A percentile compares a stretch with the other conserved stretches of the same genome.
Conservation (phyloP, 192 early-diverging fungal genomes). For the Spizellomyces punctatus region DNA sequence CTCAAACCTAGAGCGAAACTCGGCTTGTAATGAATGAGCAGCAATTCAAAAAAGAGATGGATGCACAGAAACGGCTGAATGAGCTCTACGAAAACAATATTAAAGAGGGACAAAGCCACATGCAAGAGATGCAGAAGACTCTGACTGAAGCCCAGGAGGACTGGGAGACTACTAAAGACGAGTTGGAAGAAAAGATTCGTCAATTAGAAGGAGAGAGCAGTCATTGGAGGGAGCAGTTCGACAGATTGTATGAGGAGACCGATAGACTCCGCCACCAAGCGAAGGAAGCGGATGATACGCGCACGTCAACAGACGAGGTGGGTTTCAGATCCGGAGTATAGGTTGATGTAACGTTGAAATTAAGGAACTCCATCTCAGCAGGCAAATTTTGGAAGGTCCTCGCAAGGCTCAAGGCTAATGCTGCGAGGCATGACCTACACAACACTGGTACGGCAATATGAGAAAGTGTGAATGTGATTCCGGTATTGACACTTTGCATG, state of each 20-base stretch:
- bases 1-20: conserved; percentile 17
- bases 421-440: conserved; percentile 23
- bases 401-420: conserved; percentile 2
- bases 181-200: conserved; percentile 52
- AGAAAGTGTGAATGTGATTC: too few species aligned
- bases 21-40: conserved; percentile 46
- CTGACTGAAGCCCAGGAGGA: conserved; percentile 54
- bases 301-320: not conserved
- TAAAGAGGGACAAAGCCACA: conserved; percentile 16
- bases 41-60: conserved; percentile 70
- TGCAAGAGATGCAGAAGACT: conserved; percentile 24
- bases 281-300: conserved; percentile 1
- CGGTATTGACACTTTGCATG: not conserved
- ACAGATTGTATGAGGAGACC: conserved; percentile 19
- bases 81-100: conserved; percentile 49
- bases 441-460: not conserved
- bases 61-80: conserved; percentile 62
- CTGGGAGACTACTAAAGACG: conserved; percentile 53
- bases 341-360: not conserved
- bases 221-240: conserved; percentile 49
- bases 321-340: not conserved
- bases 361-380: not conserved
- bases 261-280: conserved; percentile 15
- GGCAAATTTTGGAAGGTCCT: not conserved
- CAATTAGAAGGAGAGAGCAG: conserved; percentile 46